A percentile compares a stretch with the other conserved stretches of the same genome.
Evolutionary conservation across 495 filamentous ascomycete genomes (phyloP).

Genomic region (Penicillium soppii): DNA sequence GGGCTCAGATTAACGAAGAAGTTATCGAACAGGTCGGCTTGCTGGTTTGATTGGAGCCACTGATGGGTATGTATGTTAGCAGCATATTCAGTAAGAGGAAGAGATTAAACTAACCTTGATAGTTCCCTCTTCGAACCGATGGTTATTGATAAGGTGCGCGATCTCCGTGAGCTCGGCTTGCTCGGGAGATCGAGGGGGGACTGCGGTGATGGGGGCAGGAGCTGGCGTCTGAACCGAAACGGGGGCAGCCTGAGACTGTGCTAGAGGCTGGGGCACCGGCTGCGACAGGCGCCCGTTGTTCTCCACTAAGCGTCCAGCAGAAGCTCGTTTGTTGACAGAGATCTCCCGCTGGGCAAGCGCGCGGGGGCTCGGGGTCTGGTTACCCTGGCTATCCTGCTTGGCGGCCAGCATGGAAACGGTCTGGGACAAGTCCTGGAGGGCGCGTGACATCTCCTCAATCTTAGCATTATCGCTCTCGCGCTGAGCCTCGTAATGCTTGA

Average conservation of each 20-base stretch:
- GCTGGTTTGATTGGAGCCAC: conserved; percentile 82
- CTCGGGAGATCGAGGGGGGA: conserved; percentile 49
- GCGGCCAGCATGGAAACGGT: conserved; percentile 70
- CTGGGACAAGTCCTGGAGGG: conserved; percentile 68
- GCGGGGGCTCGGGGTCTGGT: conserved; percentile 57
- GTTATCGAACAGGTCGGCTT: conserved; percentile 75
- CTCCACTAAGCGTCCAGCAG: conserved; percentile 7
- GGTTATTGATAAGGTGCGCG: conserved; percentile 59
- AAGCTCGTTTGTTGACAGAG: conserved; percentile 8
- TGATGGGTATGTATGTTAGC: conserved; percentile 39
- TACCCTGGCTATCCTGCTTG: conserved; percentile 51
- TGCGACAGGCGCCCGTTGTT: conserved; percentile 11
- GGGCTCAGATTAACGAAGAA: conserved; percentile 76
- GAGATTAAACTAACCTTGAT: conserved; percentile 50
- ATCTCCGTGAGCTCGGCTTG: conserved; percentile 66
- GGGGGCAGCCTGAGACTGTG: conserved; percentile 25
- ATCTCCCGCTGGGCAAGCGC: conserved; percentile 14
- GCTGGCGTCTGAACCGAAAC: conserved; percentile 2
- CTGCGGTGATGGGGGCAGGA: conserved; percentile 2
- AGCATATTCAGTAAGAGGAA: neutral
- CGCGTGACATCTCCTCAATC: conserved; percentile 76
- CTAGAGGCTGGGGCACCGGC: conserved; percentile 14
- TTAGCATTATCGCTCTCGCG: conserved; percentile 70
- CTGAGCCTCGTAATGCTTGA: conserved; percentile 65
- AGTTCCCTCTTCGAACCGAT: conserved; percentile 69